phyloP scores from a whole-genome alignment of 1,284 basidiomycete genomes.

The Cutaneotrichosporon cutaneum region DNA sequence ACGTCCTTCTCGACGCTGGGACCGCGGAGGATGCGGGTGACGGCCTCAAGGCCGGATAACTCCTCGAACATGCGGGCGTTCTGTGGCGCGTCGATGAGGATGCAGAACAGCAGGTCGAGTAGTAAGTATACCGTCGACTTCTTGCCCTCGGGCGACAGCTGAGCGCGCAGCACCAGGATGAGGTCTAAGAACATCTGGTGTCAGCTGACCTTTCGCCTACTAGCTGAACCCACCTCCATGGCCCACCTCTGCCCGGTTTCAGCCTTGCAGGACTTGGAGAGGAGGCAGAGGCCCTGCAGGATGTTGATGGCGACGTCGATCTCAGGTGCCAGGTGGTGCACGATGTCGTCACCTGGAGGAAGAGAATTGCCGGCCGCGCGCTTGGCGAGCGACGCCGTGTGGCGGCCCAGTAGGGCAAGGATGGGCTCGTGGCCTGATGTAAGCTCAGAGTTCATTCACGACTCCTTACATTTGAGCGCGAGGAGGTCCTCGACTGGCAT shows the following conservation, averaged over 20 bases:
- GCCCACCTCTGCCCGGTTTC: slow-evolving; percentile 67
- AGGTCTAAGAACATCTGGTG: slow-evolving; percentile 44
- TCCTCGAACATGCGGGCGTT: slow-evolving; percentile 75
- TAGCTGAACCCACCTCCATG: slow-evolving; percentile 63
- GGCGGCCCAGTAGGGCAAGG: slow-evolving; percentile 36
- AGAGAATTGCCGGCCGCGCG: slow-evolving; percentile 32
- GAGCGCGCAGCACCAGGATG: slow-evolving; percentile 40
- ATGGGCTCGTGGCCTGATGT: slow-evolving; percentile 35
- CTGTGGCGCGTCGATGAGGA: slow-evolving; percentile 73
- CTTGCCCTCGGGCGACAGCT: slow-evolving; percentile 27
- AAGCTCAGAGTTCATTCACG: neutral
- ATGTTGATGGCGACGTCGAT: slow-evolving; percentile 59
- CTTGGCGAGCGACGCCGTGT: slow-evolving; percentile 35
- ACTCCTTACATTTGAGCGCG: slow-evolving; percentile 17
- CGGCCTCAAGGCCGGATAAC: slow-evolving; percentile 68
- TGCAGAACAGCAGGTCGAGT: slow-evolving; percentile 76
- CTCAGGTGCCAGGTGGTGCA: slow-evolving; percentile 34
- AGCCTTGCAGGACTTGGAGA: slow-evolving; percentile 66
- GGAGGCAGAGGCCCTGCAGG: slow-evolving; percentile 74
- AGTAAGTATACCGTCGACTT: slow-evolving; percentile 61
- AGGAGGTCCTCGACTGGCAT: slow-evolving; percentile 12
- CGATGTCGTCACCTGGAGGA: slow-evolving; percentile 34
- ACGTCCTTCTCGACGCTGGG: slow-evolving; percentile 77
- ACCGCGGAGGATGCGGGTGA: slow-evolving; percentile 79
- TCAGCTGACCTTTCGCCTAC: slow-evolving; percentile 5